Evolutionary conservation across 148 eudicot genomes (phyloP).

Genomic region (Vaccinium corymbosum): DNA sequence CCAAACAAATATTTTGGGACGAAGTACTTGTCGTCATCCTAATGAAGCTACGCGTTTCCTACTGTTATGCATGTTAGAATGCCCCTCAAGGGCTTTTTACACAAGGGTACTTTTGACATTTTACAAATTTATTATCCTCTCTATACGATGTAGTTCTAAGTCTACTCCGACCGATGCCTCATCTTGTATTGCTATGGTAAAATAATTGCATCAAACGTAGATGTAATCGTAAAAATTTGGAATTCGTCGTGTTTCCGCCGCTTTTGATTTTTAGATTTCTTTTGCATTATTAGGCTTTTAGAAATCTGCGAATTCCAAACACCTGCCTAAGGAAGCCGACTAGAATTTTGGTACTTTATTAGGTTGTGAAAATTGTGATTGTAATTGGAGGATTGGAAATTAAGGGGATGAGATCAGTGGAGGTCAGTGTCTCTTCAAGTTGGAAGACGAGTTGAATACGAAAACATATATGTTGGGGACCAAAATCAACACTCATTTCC

Average conservation of each 20-base stretch:
- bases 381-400: neutral
- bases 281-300: neutral
- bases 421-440: constrained; percentile 11
- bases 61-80: neutral
- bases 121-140: neutral
- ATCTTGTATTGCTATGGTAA: too few relatives aligned
- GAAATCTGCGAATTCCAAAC: neutral
- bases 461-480: neutral
- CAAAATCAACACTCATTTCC: neutral
- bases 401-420: neutral
- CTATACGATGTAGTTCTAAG: neutral
- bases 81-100: neutral
- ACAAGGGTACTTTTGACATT: neutral
- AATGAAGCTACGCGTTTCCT: neutral
- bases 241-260: too few relatives aligned
- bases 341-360: neutral
- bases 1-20: too few relatives aligned
- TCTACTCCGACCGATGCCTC: too few relatives aligned
- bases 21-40: neutral
- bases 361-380: neutral
- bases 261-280: too few relatives aligned
- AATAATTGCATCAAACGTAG: too few relatives aligned
- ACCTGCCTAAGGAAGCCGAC: neutral
- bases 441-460: constrained; percentile 9
- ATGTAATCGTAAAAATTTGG: too few relatives aligned